These are phyloP conservation scores for Hamamelis virginiana DNA, from an alignment of 164 flowering plant genomes.

Conservation along the genomic window DNA sequence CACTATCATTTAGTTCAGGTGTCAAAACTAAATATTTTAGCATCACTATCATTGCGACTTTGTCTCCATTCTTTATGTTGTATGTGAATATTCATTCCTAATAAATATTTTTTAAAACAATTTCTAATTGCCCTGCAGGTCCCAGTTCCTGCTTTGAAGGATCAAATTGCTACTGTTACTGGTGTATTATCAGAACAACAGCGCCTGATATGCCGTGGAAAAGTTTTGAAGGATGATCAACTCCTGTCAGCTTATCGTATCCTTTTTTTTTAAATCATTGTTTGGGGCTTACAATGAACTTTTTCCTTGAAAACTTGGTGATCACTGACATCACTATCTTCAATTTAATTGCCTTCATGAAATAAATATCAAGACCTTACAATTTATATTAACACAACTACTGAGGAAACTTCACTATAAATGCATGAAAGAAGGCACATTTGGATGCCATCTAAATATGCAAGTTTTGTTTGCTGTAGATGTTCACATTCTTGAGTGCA, in stretches of 20 bases:
- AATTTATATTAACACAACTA: not conserved
- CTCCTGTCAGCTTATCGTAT: slow-evolving; percentile 97
- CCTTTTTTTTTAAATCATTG: slow-evolving; percentile 27
- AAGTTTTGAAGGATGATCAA: slow-evolving; percentile 92
- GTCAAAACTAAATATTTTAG: too few relatives aligned
- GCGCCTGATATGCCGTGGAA: slow-evolving; percentile 92
- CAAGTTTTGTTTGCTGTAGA: too few relatives aligned
- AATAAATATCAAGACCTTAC: too few relatives aligned
- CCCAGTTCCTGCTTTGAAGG: slow-evolving; percentile 88
- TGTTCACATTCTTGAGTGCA: not conserved
- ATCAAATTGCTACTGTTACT: slow-evolving; percentile 80
- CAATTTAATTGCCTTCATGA: too few relatives aligned
- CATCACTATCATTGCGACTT: too few relatives aligned
- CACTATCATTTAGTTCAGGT: too few relatives aligned
- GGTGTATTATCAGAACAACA: slow-evolving; percentile 88
- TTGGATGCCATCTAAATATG: too few relatives aligned
- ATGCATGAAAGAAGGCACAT: too few relatives aligned
- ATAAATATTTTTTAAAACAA: not conserved
- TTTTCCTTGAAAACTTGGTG: not conserved
- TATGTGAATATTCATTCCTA: too few relatives aligned
- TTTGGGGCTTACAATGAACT: not conserved
- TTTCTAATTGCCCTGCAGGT: slow-evolving; percentile 45
- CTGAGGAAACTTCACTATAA: not conserved
- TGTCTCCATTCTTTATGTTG: too few relatives aligned
- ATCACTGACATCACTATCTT: not conserved